phyloP scores from a whole-genome alignment of 1,139 yeast genomes.

The Geotrichum carabidarum region DNA sequence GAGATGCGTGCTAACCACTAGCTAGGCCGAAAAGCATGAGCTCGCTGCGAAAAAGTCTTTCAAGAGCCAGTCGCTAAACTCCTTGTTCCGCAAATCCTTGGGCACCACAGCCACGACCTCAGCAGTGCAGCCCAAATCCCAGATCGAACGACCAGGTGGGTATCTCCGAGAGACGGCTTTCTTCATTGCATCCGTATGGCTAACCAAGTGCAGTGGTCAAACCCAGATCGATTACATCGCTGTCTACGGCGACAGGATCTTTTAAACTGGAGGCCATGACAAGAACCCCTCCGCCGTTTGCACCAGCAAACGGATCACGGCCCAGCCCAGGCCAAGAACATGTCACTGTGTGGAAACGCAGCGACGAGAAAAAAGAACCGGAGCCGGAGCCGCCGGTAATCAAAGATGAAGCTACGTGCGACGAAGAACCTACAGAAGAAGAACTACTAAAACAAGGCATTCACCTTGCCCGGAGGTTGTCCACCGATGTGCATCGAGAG shows the following conservation, averaged over 20 bases:
- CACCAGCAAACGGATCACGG: neutral
- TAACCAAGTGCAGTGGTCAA: constrained; percentile 9
- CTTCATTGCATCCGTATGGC: constrained; percentile 8
- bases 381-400: neutral
- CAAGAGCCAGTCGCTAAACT: constrained; percentile 39
- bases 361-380: constrained; percentile 14
- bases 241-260: constrained; percentile 35
- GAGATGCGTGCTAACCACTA: too few species aligned
- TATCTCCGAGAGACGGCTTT: neutral
- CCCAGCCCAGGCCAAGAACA: constrained; percentile 29
- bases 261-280: constrained; percentile 36
- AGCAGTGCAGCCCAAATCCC: constrained; percentile 16
- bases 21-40: neutral
- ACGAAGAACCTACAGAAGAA: constrained; percentile 24
- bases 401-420: constrained; percentile 4
- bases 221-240: constrained; percentile 15
- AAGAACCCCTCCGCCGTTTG: constrained; percentile 22
- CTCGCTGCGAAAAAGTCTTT: constrained; percentile 31
- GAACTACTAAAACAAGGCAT: constrained; percentile 38
- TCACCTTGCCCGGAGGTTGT: constrained; percentile 35
- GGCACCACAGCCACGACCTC: constrained; percentile 17
- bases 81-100: constrained; percentile 31
- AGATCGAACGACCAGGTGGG: constrained; percentile 16
- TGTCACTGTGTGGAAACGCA: constrained; percentile 30
- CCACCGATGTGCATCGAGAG: constrained; percentile 29